Percentiles rank a stretch among this genome's conserved stretches.
These are phyloP conservation scores for Yarrowia sp. DNA, from an alignment of 805 yeast genomes.

Conservation along the genomic window DNA sequence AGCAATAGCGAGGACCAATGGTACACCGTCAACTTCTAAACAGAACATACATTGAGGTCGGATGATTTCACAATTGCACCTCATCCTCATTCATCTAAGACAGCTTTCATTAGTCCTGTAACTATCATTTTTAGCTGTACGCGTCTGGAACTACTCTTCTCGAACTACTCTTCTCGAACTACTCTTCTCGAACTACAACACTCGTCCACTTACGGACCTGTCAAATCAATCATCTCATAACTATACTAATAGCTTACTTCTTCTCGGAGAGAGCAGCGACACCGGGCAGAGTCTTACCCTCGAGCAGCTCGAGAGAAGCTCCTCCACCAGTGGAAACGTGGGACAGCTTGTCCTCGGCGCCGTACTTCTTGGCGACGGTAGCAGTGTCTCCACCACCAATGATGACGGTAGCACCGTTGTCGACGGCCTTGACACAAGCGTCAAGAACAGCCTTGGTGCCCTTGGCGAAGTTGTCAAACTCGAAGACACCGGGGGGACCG, in stretches of 20 bases:
- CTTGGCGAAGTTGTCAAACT: conserved; percentile 86
- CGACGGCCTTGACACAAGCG: conserved; percentile 85
- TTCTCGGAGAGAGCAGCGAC: conserved; percentile 89
- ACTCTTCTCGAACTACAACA: no score
- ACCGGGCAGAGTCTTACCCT: conserved; percentile 99
- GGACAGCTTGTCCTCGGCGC: conserved; percentile 93
- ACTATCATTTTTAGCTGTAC: no score
- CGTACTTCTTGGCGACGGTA: conserved; percentile 96
- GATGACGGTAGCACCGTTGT: conserved; percentile 91
- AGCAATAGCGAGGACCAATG: no score
- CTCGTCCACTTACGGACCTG: no score
- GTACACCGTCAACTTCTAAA: no score
- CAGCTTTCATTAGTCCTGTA: no score
- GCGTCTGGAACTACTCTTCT: no score
- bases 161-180: no score
- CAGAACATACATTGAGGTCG: no score
- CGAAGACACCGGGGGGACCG: conserved; percentile 99
- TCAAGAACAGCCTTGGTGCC: conserved; percentile 93
- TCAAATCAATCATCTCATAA: no score
- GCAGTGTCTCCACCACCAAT: conserved; percentile 99
- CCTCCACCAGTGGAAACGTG: conserved; percentile 99
- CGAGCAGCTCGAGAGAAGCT: conserved; percentile 97
- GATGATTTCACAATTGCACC: no score
- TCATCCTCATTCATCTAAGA: no score
- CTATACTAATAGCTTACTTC: conserved; percentile 43